Evolutionary conservation across 2,329 filamentous ascomycete genomes (phyloP).

Genomic region (Neofusicoccum umdonicola): DNA sequence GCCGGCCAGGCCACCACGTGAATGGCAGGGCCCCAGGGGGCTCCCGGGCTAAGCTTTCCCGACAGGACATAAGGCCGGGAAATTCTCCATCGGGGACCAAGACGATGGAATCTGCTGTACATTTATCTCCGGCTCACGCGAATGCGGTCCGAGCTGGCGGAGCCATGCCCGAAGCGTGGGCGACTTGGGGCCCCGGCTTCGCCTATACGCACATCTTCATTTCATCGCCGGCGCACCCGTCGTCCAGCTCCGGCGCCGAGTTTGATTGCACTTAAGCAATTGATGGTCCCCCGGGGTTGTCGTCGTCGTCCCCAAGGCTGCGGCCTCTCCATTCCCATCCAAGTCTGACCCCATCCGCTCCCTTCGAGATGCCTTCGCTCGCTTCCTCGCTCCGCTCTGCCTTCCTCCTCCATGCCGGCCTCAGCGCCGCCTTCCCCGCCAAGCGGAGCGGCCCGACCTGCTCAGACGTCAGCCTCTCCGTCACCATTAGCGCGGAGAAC

Average conservation of each 20-base stretch:
- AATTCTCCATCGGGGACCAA: not conserved
- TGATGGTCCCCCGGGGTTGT: not conserved
- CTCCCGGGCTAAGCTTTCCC: not conserved
- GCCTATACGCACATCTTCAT: not conserved
- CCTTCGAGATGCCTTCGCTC: constrained; percentile 2
- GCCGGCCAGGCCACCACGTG: not conserved
- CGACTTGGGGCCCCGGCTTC: not conserved
- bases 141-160: not conserved
- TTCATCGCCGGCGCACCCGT: not conserved
- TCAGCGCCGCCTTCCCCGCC: not conserved
- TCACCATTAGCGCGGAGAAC: constrained; percentile 6
- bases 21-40: not conserved
- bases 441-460: constrained; percentile 3
- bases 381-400: not conserved
- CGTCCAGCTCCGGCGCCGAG: not conserved
- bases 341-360: not conserved
- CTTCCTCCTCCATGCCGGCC: not conserved
- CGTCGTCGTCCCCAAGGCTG: not conserved
- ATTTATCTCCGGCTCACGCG: not conserved
- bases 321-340: not conserved
- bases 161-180: not conserved
- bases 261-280: not conserved
- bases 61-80: not conserved
- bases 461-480: not conserved
- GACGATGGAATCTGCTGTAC: not conserved